These are phyloP conservation scores for Ephemerocybe angulata DNA, from an alignment of 768 basidiomycete species.

Conservation along the genomic window DNA sequence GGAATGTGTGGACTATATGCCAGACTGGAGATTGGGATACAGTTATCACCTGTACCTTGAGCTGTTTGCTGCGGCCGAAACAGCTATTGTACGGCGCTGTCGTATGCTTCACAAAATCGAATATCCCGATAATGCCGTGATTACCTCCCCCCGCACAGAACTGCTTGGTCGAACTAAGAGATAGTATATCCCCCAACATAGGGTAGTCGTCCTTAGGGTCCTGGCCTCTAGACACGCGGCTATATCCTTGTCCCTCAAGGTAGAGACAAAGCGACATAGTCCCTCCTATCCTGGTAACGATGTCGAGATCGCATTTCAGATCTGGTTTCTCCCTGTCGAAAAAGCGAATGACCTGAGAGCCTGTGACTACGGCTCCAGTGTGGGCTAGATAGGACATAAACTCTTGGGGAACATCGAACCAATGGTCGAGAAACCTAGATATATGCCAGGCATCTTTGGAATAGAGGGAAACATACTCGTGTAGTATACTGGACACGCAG, in stretches of 20 bases:
- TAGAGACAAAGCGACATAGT: not conserved
- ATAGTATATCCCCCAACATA: no score
- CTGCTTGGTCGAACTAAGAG: no score
- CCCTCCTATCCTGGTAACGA: not conserved
- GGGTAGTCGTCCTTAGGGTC: not conserved
- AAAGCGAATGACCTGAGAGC: not conserved
- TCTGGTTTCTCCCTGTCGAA: not conserved
- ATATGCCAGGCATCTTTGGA: not conserved
- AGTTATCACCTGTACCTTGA: not conserved
- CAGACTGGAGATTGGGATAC: not conserved
- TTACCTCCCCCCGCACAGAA: no score
- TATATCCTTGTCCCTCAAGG: not conserved
- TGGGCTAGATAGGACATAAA: not conserved
- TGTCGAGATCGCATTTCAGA: not conserved
- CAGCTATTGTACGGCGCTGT: no score
- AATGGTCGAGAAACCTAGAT: not conserved
- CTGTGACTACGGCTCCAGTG: not conserved
- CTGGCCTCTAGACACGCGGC: no score
- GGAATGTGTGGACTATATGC: not conserved
- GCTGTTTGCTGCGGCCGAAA: no score
- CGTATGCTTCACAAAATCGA: no score
- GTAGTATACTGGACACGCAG: no score
- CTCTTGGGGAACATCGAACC: not conserved
- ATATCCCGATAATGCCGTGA: no score
- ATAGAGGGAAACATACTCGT: conserved; percentile 11